Base-by-base conservation (phyloP, 495 filamentous ascomycete species). In the Jackrogersella multiformis region DNA sequence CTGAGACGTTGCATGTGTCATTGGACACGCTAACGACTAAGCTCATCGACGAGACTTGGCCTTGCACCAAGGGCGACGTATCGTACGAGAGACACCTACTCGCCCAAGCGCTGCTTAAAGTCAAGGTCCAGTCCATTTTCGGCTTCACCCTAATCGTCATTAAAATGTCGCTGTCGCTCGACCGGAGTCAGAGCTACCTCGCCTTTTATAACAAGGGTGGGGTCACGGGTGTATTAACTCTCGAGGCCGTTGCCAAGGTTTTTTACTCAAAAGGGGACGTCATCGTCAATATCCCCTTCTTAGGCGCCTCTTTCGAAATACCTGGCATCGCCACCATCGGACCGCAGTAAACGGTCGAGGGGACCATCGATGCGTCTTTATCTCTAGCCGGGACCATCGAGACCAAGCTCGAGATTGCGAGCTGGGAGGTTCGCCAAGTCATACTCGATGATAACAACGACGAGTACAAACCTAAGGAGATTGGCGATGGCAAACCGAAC, bases 251-350 rank as follows among this genome's bases (percentile, higher is more conserved):
- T 15, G 58, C 46, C 1, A 30, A 28, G 1, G 16, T 57, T 1
- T 54, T 45, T 3, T 72, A 60, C 13, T 61, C 58, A 20, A 59
- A 49, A 18, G 57, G 65, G 39, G 36, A 67, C 7, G 12, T 67
- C 9, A 30, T 38, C n/a, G n/a, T 72, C 2, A 0, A 2, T 0
- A 24, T 46, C 10, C 49, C 64, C 56, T 48, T 49, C 12, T 48
- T 38, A 2, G 72, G 74, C 16, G 76, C 75, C 0, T 66, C 63
- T 5, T 75, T 80, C 57, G 21, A 35, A 5, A 71, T 80, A 6
- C 78, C 77, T 0, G 75, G 75, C 0, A 69, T 80, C 23, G 64
- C 72, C 0, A 78, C 74, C 1, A 61, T 80, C n/a, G 77, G 77
- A 4, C 77, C 78, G 4, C 56, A 74, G 9, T 53, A 79, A 41